Evolutionary conservation across 2,329 filamentous ascomycete species (phyloP).

Genomic region (Colletotrichum eremochloae): DNA sequence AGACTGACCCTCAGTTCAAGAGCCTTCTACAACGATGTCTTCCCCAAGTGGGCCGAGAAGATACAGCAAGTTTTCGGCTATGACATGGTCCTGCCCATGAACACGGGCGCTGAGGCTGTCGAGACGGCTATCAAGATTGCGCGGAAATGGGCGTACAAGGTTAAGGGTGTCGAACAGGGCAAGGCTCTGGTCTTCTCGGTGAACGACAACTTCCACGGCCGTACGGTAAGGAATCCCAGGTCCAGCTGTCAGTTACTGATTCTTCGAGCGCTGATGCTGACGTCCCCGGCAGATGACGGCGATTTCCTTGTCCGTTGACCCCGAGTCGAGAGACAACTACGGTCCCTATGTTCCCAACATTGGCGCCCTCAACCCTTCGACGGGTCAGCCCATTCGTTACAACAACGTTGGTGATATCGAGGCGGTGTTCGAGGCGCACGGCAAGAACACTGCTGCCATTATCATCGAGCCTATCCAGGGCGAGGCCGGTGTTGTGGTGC

Average conservation of each 20-base stretch:
- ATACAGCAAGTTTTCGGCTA: slow-evolving; percentile 91
- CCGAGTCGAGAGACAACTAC: slow-evolving; percentile 96
- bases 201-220: slow-evolving; percentile 94
- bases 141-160: slow-evolving; percentile 97
- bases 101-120: slow-evolving; percentile 95
- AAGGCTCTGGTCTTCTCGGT: slow-evolving; percentile 89
- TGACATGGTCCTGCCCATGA: slow-evolving; percentile 99
- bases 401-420: slow-evolving; percentile 87
- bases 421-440: slow-evolving; percentile 82
- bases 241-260: background rate
- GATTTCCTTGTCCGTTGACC: slow-evolving; percentile 94
- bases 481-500: slow-evolving; percentile 96
- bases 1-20: slow-evolving; percentile 92
- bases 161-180: slow-evolving; percentile 87
- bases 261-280: slow-evolving; percentile 35
- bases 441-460: slow-evolving; percentile 89
- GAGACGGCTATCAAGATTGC: slow-evolving; percentile 97
- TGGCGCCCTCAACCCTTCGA: slow-evolving; percentile 81
- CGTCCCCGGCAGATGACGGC: slow-evolving; percentile 75
- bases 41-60: slow-evolving; percentile 94
- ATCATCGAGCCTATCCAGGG: slow-evolving; percentile 97
- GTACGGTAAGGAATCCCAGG: slow-evolving; percentile 75
- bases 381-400: slow-evolving; percentile 82
- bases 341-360: slow-evolving; percentile 94
- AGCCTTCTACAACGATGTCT: slow-evolving; percentile 98